phyloP scores from a whole-genome alignment of 306 rosid genomes.

The Vachellia pachyceras region DNA sequence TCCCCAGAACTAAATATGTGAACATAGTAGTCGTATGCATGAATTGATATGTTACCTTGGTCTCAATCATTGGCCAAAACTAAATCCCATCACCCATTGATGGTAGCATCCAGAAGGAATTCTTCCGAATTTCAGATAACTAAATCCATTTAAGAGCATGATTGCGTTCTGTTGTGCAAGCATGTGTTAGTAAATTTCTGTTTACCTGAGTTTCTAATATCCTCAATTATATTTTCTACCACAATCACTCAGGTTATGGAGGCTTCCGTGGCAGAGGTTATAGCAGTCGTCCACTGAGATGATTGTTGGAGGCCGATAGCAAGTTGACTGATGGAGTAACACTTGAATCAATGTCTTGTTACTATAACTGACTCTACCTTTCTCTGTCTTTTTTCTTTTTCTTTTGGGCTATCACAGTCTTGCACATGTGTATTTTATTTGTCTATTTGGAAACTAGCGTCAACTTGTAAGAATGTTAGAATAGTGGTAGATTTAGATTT shows the following conservation, averaged over 20 bases:
- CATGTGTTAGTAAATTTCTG: background rate
- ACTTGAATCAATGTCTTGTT: background rate
- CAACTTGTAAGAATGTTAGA: conserved; percentile 39
- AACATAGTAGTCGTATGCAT: background rate
- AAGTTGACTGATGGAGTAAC: conserved; percentile 20
- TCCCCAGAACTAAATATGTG: background rate
- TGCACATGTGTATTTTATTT: conserved; percentile 31
- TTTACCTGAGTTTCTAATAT: conserved; percentile 8
- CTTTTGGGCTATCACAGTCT: background rate
- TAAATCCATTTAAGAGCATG: background rate
- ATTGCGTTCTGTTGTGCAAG: background rate
- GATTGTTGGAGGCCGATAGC: conserved; percentile 30
- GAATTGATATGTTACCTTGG: background rate
- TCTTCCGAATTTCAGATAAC: background rate
- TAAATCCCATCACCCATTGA: background rate
- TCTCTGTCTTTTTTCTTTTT: no score
- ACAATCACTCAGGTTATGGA: conserved; percentile 54
- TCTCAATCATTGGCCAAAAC: background rate
- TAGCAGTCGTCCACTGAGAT: conserved; percentile 71
- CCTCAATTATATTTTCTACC: background rate
- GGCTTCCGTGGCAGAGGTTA: conserved; percentile 66
- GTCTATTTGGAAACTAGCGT: conserved; percentile 12
- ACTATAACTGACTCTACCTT: background rate
- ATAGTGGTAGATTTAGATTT: conserved; percentile 33
- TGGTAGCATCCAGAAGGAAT: conserved; percentile 1